Conservation (phyloP, 2,329 filamentous ascomycete genomes). For the Pseudogymnoascus sp. region DNA sequence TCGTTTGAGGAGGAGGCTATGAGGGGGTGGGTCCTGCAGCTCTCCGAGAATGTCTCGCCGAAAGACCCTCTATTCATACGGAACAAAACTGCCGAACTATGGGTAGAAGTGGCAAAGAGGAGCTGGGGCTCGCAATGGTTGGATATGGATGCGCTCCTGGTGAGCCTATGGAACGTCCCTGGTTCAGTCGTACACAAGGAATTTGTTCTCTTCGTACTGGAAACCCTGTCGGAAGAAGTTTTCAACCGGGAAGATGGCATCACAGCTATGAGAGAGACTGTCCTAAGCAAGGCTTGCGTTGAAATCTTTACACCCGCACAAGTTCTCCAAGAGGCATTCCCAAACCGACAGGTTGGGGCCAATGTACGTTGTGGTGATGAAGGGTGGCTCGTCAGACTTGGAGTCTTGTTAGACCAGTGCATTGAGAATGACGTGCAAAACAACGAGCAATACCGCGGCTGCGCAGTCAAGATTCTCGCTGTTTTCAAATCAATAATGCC, state of each 20-base stretch:
- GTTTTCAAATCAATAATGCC: conserved; percentile 72
- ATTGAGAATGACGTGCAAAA: conserved; percentile 57
- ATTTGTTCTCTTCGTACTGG: conserved; percentile 79
- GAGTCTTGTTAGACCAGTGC: conserved; percentile 66
- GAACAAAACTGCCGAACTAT: conserved; percentile 90
- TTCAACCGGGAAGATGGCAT: conserved; percentile 86
- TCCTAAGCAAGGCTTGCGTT: conserved; percentile 81
- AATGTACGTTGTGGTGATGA: conserved; percentile 70
- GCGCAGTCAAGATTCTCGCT: conserved; percentile 69
- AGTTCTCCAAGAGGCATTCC: conserved; percentile 69
- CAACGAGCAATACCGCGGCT: conserved; percentile 60
- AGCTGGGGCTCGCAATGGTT: conserved; percentile 91
- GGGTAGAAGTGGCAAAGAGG: conserved; percentile 90
- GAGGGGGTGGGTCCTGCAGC: conserved; percentile 68
- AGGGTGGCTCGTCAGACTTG: conserved; percentile 79
- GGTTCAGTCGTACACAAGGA: conserved; percentile 64
- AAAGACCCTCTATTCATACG: conserved; percentile 76
- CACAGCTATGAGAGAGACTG: conserved; percentile 72
- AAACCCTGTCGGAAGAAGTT: conserved; percentile 88
- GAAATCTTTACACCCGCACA: conserved; percentile 82
- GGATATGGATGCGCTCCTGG: conserved; percentile 82
- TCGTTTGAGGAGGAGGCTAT: conserved; percentile 61
- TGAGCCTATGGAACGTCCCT: conserved; percentile 71
- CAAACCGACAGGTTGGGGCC: conserved; percentile 56
- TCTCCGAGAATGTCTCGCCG: conserved; percentile 63